Evolutionary conservation across 257 asterid species (phyloP), one percentile per base, ranked within the genome.

Genomic region (Jacaranda copaia): DNA sequence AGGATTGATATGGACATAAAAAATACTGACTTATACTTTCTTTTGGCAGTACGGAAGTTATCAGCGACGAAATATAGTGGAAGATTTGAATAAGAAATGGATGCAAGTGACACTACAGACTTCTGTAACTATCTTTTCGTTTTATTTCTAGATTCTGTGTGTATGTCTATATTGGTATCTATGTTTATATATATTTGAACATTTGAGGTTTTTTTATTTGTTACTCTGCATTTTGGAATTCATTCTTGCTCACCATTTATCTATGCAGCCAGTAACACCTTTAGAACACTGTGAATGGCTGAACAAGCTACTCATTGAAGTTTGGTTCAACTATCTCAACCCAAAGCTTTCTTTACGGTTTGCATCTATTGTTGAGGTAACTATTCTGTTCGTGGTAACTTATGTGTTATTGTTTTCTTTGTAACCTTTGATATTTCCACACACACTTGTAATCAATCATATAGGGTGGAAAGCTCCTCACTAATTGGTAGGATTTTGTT

Each of bases 281-380:
- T 77, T 93, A 85, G 99, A 96, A 82, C 98, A 93, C 73, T 93
- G 98, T 81, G 96, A 96, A 85, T 96, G 99, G 99, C 87, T 96
- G 82, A 93, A 96, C 89, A 93, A 92, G 84, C 90, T 96, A 75
- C 61, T 91, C 48, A 73, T 83, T 42, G 97, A 93, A 81, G 77
- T 90, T 79, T 96, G 99, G 99, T 87, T 86, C 70, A 90, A 85
- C 60, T 93, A 76, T 81, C 76, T 96, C 60, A 86, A 84, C 80
- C 97, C 92, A 36, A 93, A 90, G 86, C 98, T 96, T 74, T 96
- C 98, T 46, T 88, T 83, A 71, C 88, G 91, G 75, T 91, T 96
- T 85, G 88, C 95, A 43, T 90, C 96, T 60, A 86, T 96, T 72
- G 89, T 96, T 56, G 97, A 93, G 98, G 99, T 93, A 84, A 84